phyloP scores from a whole-genome alignment of 2,329 filamentous ascomycete genomes.

The Fusarium miscanthi region DNA sequence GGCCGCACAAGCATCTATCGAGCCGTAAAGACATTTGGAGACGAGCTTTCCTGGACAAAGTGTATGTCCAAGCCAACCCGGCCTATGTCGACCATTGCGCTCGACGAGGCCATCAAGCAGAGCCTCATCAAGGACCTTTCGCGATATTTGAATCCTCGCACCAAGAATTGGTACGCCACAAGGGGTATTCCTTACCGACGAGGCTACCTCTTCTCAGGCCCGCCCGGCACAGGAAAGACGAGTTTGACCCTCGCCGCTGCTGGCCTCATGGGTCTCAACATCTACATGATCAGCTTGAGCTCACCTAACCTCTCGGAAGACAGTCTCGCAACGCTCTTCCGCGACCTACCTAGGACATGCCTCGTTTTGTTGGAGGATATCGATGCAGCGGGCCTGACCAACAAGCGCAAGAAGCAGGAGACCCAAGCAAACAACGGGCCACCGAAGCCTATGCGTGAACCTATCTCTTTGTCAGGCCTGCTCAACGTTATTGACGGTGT shows the following conservation, averaged over 20 bases:
- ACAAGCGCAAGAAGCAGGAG: slow-evolving; percentile 8
- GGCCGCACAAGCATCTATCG: slow-evolving; percentile 29
- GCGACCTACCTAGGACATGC: slow-evolving; percentile 4
- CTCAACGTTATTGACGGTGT: slow-evolving; percentile 77
- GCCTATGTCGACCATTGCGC: slow-evolving; percentile 31
- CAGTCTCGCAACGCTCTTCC: slow-evolving; percentile 15
- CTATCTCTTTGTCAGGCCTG: slow-evolving; percentile 65
- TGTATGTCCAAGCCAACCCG: slow-evolving; percentile 33
- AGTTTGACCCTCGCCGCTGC: slow-evolving; percentile 32
- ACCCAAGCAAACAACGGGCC: background rate
- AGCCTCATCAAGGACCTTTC: slow-evolving; percentile 26
- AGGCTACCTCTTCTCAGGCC: slow-evolving; percentile 36
- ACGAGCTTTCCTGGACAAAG: slow-evolving; percentile 17
- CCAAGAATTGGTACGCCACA: slow-evolving; percentile 31
- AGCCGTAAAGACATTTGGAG: background rate
- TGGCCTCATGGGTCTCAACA: slow-evolving; percentile 27
- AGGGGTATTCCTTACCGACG: slow-evolving; percentile 37
- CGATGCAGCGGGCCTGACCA: slow-evolving; percentile 14
- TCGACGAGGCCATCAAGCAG: slow-evolving; percentile 28
- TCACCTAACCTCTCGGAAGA: slow-evolving; percentile 22
- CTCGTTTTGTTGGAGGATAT: slow-evolving; percentile 33
- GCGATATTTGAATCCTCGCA: slow-evolving; percentile 31
- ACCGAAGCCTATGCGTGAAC: slow-evolving; percentile 1
- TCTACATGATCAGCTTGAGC: slow-evolving; percentile 31
- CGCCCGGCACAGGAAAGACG: slow-evolving; percentile 37